Base-by-base conservation (phyloP, 2,329 filamentous ascomycete genomes). In the Penicillium vulpinum region DNA sequence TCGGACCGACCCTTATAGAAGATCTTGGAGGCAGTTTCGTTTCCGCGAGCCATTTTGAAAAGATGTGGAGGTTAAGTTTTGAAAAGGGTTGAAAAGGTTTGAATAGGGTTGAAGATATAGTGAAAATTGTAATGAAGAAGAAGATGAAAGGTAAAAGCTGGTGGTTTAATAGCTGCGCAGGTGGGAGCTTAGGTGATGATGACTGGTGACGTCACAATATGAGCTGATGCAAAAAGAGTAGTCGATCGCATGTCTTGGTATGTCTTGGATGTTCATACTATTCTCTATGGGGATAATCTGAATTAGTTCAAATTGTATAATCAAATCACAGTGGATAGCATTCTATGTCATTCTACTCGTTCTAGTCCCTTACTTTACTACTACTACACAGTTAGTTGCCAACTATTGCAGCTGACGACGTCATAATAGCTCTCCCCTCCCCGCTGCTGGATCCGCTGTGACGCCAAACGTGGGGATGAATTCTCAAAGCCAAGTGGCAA, bases 1-100 rank as follows among this genome's bases (percentile, higher is more conserved):
- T 90, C 87, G 51, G 79, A 77, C 61, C 77, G 75, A 78, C 91
- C 91, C 84, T 92, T 90, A 87, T 85, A 92, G 85, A 93, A 88
- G 78, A 96, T 84, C 81, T 94, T 95, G 79, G 81, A 82, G 75
- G 88, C 84, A 59, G 76, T 73, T 63, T 83, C 82, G 79, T 90
- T 88, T 79, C 88, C 89, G 74, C 88, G 88, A 75, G 85, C 77
- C 88, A 91, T 91, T 43, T 56, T 77, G 67, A 51, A 41, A 18
- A 21, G 24, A 22, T 43, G 9, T 60, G 15, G 13, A 44, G 31
- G 21, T 24, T 44, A 7, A 18, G 5, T 22, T 24, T 40, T 33
- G 24, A 36, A 47, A 54, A 40, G 58, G 44, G 39, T 33, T 31
- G 47, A 51, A 39, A 26, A 50, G 56, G 22, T 59, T 62, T 58